Evolutionary conservation across 2,329 filamentous ascomycete species (phyloP).

Genomic region (Gliomastix tumulicola): DNA sequence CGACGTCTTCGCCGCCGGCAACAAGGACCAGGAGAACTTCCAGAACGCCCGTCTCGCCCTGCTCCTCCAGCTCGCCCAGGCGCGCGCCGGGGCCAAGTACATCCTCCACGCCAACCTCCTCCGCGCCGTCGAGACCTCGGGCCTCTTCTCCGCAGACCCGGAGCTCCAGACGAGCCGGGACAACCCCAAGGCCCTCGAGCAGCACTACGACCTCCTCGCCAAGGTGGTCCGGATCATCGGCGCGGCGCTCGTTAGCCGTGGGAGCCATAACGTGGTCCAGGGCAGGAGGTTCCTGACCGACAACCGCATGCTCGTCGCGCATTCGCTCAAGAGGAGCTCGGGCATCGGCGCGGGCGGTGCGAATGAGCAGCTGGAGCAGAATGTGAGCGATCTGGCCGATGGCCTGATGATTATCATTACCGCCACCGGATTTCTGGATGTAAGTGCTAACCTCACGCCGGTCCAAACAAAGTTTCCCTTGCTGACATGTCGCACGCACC

Average conservation of each 20-base stretch:
- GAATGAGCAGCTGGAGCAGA: conserved; percentile 42
- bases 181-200: conserved; percentile 63
- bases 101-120: conserved; percentile 90
- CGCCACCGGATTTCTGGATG: conserved; percentile 80
- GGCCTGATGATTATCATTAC: conserved; percentile 78
- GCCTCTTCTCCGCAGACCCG: conserved; percentile 84
- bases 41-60: conserved; percentile 71
- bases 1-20: conserved; percentile 48
- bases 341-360: conserved; percentile 54
- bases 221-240: conserved; percentile 76
- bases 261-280: conserved; percentile 74
- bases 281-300: conserved; percentile 75
- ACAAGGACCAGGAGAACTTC: conserved; percentile 39
- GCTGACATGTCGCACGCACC: too few relatives aligned
- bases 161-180: conserved; percentile 78
- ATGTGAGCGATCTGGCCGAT: conserved; percentile 72
- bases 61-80: conserved; percentile 77
- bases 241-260: conserved; percentile 73
- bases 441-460: conserved; percentile 34
- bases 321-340: conserved; percentile 83
- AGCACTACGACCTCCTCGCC: conserved; percentile 79
- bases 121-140: conserved; percentile 69
- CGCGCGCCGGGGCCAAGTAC: conserved; percentile 73
- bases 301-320: conserved; percentile 76
- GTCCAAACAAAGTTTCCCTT: too few relatives aligned